phyloP scores from a whole-genome alignment of 176 grass and related monocot genomes.

The Ensete ventricosum region DNA sequence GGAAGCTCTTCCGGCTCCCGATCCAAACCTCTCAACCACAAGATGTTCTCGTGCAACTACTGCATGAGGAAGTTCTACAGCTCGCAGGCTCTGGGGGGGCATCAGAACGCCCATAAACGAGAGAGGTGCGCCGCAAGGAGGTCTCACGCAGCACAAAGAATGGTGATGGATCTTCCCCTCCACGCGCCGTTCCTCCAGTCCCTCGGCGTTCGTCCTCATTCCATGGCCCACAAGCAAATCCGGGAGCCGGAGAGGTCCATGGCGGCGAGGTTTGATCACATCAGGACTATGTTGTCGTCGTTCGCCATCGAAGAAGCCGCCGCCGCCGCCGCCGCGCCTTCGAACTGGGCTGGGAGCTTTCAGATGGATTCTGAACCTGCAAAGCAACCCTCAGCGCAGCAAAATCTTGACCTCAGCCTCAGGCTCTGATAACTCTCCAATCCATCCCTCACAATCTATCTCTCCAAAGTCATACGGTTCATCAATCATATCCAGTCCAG shows the following conservation, averaged over 20 bases:
- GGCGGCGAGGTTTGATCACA: slow-evolving; percentile 2
- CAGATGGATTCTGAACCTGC: slow-evolving; percentile 1
- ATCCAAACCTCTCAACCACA: not conserved
- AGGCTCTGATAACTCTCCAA: not conserved
- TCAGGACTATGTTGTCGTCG: not conserved
- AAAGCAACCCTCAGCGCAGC: not conserved
- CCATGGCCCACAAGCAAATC: not conserved
- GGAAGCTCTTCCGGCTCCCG: not conserved
- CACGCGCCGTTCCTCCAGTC: not conserved
- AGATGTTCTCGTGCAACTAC: slow-evolving; percentile 19
- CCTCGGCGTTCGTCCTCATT: slow-evolving; percentile 1
- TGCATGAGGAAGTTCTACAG: slow-evolving; percentile 26
- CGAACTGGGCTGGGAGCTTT: not conserved
- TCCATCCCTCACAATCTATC: too few relatives aligned
- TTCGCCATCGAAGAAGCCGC: not conserved
- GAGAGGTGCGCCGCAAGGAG: slow-evolving; percentile 10
- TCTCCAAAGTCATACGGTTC: too few relatives aligned
- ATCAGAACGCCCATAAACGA: slow-evolving; percentile 17
- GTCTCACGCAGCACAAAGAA: not conserved
- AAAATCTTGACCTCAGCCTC: slow-evolving; percentile 8
- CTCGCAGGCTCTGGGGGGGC: slow-evolving; percentile 15
- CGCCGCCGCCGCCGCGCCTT: too few relatives aligned
- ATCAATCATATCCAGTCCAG: too few relatives aligned
- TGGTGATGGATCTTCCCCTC: not conserved
- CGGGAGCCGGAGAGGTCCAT: not conserved